Percentiles rank a stretch among this genome's conserved stretches.
phyloP scores from a whole-genome alignment of 176 grass and related monocot genomes.

The Triticum timopheevii region DNA sequence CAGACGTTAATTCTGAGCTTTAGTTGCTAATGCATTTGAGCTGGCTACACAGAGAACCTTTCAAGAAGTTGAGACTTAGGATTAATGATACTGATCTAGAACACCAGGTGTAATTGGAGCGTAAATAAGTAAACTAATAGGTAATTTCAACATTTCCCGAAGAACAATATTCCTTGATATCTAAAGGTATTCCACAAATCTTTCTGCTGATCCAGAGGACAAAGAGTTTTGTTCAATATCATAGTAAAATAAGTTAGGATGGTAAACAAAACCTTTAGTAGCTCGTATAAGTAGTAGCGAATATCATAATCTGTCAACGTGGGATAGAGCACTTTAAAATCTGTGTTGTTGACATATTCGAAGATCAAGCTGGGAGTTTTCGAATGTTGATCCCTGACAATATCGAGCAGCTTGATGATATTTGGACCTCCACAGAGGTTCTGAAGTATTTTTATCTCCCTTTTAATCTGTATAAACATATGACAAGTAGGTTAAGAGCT shows the following conservation, averaged over 20 bases:
- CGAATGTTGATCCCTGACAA: constrained; percentile 94
- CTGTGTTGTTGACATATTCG: constrained; percentile 98
- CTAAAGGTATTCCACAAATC: background rate
- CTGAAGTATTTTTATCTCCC: constrained; percentile 99
- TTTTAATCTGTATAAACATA: constrained; percentile 82
- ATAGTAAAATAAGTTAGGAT: constrained; percentile 13
- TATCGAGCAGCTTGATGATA: constrained; percentile 86
- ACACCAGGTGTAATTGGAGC: background rate
- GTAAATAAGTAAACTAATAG: background rate
- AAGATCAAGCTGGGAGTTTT: constrained; percentile 96
- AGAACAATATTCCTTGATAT: background rate
- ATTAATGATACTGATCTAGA: background rate
- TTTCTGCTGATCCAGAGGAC: background rate
- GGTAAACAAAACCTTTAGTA: constrained; percentile 75
- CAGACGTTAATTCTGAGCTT: constrained; percentile 1
- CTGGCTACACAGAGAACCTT: background rate
- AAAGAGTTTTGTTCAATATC: background rate
- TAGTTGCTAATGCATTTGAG: background rate
- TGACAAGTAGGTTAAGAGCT: constrained; percentile 4
- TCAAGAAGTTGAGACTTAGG: background rate
- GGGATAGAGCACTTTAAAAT: constrained; percentile 95
- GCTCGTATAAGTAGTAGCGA: constrained; percentile 94
- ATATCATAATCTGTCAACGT: constrained; percentile 98
- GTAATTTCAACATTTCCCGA: constrained; percentile 13
- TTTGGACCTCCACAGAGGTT: constrained; percentile 97